phyloP scores from a whole-genome alignment of 2,329 filamentous ascomycete genomes.

The Xylariales sp. region DNA sequence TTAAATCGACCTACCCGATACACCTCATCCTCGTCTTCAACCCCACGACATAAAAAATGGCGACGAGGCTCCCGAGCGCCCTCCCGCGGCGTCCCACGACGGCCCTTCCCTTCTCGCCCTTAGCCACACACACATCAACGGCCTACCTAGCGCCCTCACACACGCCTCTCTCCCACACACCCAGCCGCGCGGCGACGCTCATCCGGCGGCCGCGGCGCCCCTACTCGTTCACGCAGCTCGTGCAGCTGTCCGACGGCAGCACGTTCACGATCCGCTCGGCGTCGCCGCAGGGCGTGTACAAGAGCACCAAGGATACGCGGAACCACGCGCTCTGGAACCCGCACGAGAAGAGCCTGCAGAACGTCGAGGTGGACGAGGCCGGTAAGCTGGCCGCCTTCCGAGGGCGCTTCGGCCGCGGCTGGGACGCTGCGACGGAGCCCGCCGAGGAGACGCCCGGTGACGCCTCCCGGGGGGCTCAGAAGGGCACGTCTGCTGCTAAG shows the following conservation, averaged over 20 bases:
- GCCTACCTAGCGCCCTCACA: conserved; percentile 34
- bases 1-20: neutral
- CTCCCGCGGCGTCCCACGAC: conserved; percentile 48
- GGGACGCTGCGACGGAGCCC: conserved; percentile 66
- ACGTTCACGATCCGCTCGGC: conserved; percentile 85
- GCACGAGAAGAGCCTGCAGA: conserved; percentile 79
- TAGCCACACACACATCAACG: conserved; percentile 29
- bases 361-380: conserved; percentile 95
- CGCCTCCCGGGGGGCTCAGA: conserved; percentile 41
- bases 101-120: conserved; percentile 35
- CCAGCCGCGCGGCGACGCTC: conserved; percentile 85
- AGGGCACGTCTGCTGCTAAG: conserved; percentile 38
- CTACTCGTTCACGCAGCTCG: conserved; percentile 96
- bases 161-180: conserved; percentile 55
- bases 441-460: conserved; percentile 37
- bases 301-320: conserved; percentile 80
- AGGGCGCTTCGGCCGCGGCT: conserved; percentile 82
- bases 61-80: conserved; percentile 49
- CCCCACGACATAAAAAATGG: conserved; percentile 43
- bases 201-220: conserved; percentile 89
- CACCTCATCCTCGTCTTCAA: neutral
- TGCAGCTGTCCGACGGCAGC: conserved; percentile 91
- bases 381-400: conserved; percentile 89
- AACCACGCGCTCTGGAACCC: conserved; percentile 96
- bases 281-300: conserved; percentile 71